Percentiles rank a stretch among this genome's conserved stretches.
phyloP scores from a whole-genome alignment of 257 asterid genomes.

The Nicotiana tomentosiformis region DNA sequence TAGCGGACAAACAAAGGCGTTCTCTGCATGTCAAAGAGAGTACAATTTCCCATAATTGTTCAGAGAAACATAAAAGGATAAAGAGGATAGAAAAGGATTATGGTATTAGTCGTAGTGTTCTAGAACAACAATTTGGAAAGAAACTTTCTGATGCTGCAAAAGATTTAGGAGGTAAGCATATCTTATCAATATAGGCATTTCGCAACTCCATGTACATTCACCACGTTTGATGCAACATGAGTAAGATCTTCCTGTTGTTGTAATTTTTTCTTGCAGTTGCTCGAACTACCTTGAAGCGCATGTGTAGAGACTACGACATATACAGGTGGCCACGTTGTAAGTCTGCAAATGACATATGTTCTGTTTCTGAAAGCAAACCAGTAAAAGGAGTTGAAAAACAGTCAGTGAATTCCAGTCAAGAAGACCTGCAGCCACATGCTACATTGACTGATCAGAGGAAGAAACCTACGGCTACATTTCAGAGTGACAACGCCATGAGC shows the following conservation, averaged over 20 bases:
- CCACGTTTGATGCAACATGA: neutral
- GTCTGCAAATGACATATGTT: neutral
- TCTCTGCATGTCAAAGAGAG: too few relatives aligned
- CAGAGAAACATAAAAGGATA: neutral
- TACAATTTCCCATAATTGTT: neutral
- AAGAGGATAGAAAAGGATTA: neutral
- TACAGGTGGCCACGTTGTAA: slow-evolving; percentile 20
- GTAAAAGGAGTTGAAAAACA: neutral
- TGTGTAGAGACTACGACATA: slow-evolving; percentile 13
- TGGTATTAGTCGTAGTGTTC: neutral
- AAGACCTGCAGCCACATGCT: neutral
- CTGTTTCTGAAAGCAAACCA: neutral
- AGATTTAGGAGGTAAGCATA: slow-evolving; percentile 9
- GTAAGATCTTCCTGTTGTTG: slow-evolving; percentile 1
- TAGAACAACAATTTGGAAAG: neutral
- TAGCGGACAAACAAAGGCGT: too few relatives aligned
- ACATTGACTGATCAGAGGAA: neutral
- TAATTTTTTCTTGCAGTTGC: slow-evolving; percentile 12
- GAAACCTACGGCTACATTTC: too few relatives aligned
- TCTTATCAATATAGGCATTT: too few relatives aligned
- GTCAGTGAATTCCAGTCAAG: neutral
- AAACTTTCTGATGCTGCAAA: slow-evolving; percentile 13
- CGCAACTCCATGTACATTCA: too few relatives aligned
- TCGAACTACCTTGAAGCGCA: slow-evolving; percentile 22
- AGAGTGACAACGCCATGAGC: neutral